Evolutionary conservation across 768 basidiomycete genomes (phyloP), one percentile per base, ranked within the genome.

Genomic region (Nidularia sp.): DNA sequence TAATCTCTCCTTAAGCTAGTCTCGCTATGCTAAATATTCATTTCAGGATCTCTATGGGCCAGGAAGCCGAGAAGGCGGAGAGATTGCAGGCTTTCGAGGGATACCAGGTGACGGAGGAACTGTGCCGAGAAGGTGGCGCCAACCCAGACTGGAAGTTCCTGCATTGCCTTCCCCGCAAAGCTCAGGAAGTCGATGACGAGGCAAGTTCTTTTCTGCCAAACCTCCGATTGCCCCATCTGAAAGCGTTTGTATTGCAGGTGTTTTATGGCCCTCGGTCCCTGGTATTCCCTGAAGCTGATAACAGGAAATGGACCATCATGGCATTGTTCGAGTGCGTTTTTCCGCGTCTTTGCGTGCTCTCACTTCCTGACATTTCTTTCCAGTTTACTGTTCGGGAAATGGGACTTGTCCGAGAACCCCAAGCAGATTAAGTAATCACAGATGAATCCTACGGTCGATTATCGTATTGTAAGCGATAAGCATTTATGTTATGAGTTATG

Each of bases 231-330:
- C 50, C 15, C 5, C 39, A 6, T 2, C 6, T 32, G 33, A 34
- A 8, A 50, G 25, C 4, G 25, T 29, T 49, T 47, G 18, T 46
- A 49, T 22, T 56, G 34, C 54, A 90, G 88, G 88, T 98, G 13
- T 98, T 98, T 66, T 97, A 98, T 64, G 92, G 94, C 6, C 82
- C 87, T 35, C 85, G 94, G 45, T 93, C 90, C 12, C 81, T 97
- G 44, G 96, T 89, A 9, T 99, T 94, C 80, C 87, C 83, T 12
- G 94, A 94, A 69, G 87, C 93, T 0, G 95, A 98, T 72, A 99
- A 99, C 73, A 82, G 96, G 53, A 95, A 94, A 66, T 96, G 93
- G 95, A 94, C 94, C 0, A 96, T 86, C 60, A 92, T 95, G 85
- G 91, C 93, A 10, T 68, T 82, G 8, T 96, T 97, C 60, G 91